Evolutionary conservation across 352 stramenopile genomes (phyloP), one percentile per base, ranked within the genome.

Genomic region (Globisporangium splendens): DNA sequence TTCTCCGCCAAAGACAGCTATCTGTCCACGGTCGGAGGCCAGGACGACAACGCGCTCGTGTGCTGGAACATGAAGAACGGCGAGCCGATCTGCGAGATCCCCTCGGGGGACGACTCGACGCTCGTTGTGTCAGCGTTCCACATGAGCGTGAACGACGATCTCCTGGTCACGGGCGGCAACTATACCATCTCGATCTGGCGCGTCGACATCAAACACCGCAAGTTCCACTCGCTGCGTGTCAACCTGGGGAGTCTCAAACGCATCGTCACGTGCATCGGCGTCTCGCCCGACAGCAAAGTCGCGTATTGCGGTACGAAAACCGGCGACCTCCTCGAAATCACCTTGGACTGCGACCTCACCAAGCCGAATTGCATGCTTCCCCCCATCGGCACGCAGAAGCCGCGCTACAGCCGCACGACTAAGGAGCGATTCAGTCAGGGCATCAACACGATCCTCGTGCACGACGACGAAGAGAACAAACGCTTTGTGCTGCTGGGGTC

Each of bases 41-140:
- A 97, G 61, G 96, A 99, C 72, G 96, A 99, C 73, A 99, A 99
- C 69, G 89, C 93, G 38, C 78, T 99, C 41, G 95, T 98, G 22
- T 96, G 98, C 59, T 98, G 95, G 96, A 90, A 98, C 69, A 91
- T 97, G 64, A 60, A 72, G 38, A 93, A 66, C 0, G 93, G 93
- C 31, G 77, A 91, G 54, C 79, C 91, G 21, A 88, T 99, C 54
- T 98, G 94, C 62, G 96, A 93, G 48, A 96, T 83, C 14, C 91
- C 89, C 33, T 96, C 93, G n/a, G 90, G 90, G 14, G 90, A 90
- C 59, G 95, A 98, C 64, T 97, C 89, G 41, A 93, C 91, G 21
- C 83, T 97, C 5, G 83, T 89, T 14, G 65, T 98, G 20, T 62
- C 73, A 15, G 96, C 90, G 62, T 93, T 98, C 62, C 88, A 97